phyloP scores from a whole-genome alignment of 1,284 basidiomycete species.

The Ceratobasidium sp. region DNA sequence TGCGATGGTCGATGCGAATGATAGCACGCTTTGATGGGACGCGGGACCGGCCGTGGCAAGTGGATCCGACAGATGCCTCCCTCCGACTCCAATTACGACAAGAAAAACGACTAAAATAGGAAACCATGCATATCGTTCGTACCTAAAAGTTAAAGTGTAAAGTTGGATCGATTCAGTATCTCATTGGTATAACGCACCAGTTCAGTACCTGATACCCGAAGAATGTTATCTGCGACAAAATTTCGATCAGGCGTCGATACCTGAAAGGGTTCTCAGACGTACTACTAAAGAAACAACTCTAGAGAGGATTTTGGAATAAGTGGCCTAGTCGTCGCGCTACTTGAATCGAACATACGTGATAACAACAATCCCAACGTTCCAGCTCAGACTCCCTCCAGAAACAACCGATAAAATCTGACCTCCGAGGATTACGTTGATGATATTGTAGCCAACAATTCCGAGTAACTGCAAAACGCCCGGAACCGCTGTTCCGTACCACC shows the following conservation, averaged over 20 bases:
- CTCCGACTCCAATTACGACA: slow-evolving; percentile 79
- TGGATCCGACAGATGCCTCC: slow-evolving; percentile 66
- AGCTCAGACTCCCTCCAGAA: slow-evolving; percentile 65
- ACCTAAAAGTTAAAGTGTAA: slow-evolving; percentile 60
- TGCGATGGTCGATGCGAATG: slow-evolving; percentile 76
- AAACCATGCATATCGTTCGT: slow-evolving; percentile 81
- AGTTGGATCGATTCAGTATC: not conserved
- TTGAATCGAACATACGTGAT: slow-evolving; percentile 58
- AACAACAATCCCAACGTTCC: slow-evolving; percentile 86
- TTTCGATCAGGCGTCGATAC: slow-evolving; percentile 51
- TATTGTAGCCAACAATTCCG: slow-evolving; percentile 77
- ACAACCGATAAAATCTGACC: slow-evolving; percentile 84
- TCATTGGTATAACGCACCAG: slow-evolving; percentile 61
- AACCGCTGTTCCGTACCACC: slow-evolving; percentile 52
- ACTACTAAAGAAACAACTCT: too few species aligned
- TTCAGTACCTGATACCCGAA: slow-evolving; percentile 79
- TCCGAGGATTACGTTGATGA: slow-evolving; percentile 82
- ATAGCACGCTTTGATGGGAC: slow-evolving; percentile 68
- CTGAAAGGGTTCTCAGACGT: slow-evolving; percentile 52
- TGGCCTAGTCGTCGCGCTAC: too few species aligned
- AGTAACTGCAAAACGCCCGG: slow-evolving; percentile 40
- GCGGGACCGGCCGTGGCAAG: slow-evolving; percentile 57
- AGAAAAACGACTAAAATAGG: slow-evolving; percentile 83
- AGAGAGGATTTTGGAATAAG: too few species aligned
- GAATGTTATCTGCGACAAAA: slow-evolving; percentile 44